Base-by-base conservation (phyloP, 2,329 filamentous ascomycete species). In the Alternaria infectoria region DNA sequence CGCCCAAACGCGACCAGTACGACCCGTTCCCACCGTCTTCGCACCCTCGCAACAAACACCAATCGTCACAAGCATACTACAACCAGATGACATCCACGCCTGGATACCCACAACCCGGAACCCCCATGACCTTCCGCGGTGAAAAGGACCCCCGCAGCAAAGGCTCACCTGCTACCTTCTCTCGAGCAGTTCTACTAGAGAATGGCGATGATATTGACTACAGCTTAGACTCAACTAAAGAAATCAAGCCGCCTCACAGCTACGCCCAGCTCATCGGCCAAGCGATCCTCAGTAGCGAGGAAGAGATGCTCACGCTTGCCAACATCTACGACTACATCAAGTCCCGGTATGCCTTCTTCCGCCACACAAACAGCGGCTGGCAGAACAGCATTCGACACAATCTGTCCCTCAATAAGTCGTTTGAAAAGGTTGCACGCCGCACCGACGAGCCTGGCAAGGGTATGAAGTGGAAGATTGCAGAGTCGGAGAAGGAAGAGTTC, bases 331-430 rank as follows among this genome's bases (percentile, higher is more conserved):
- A 89, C 55, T 97, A 91, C 82, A 98, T 99, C 76, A 96, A 90
- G 82, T 88, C 89, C 4, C 91, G 92, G 70, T 99, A 98, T 77
- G 90, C 96, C 2, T 99, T 97, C 80, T 99, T 98, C 80, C 89
- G 95, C 46, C 88, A 93, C 79, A 93, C 87, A 30, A 89, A 94
- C 59, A 89, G 89, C 62, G 95, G 96, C 63, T 99, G 96, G 96
- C 96, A 97, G 89, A 99, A 99, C 79, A 97, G 93, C 0, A 99
- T 99, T 69, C 90, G 96, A 12, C 96, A 99, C 79, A 99, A 99
- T 72, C 81, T 99, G 13, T 98, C 96, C 1, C 82, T 99, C 45
- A 98, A 97, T 80, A 97, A 97, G 78, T 89, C 91, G 0, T 99
- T 99, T 75, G 90, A 93, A 72, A 99, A 99, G 80, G 91, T 97